Conservation (phyloP, 768 basidiomycete genomes). For the Suillus hirtellus region DNA sequence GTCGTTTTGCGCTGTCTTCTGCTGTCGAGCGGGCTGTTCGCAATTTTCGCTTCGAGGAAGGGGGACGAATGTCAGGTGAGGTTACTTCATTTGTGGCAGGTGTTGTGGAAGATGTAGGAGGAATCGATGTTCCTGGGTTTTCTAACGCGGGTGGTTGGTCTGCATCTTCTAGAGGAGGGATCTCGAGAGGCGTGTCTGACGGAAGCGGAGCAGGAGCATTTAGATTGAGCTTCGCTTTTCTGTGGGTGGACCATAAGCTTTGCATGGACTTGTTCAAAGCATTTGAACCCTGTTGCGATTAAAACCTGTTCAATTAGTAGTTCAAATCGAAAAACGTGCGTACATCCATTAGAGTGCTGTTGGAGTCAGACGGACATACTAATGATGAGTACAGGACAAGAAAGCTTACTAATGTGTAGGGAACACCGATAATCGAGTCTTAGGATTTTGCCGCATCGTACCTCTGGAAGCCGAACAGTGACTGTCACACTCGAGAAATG, state of each 20-base stretch:
- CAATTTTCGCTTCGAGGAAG: conserved; percentile 60
- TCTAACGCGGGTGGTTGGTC: background rate
- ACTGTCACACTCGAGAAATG: too few species aligned
- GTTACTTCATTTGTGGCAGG: conserved; percentile 12
- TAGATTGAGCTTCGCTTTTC: conserved; percentile 66
- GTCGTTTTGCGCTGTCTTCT: conserved; percentile 60
- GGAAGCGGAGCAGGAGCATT: conserved; percentile 38
- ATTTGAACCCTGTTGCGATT: conserved; percentile 61
- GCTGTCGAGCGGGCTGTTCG: conserved; percentile 47
- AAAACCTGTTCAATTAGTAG: conserved; percentile 11
- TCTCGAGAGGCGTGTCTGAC: conserved; percentile 4
- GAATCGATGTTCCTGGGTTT: background rate
- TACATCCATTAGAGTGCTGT: conserved; percentile 8
- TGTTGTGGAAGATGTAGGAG: conserved; percentile 17
- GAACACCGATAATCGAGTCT: too few species aligned
- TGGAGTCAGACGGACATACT: too few species aligned
- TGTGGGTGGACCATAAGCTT: conserved; percentile 71
- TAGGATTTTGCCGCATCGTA: too few species aligned
- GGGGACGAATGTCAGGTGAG: conserved; percentile 16
- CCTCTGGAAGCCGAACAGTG: too few species aligned
- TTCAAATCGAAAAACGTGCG: background rate
- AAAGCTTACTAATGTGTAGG: too few species aligned
- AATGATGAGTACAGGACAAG: too few species aligned
- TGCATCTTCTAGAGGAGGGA: background rate
- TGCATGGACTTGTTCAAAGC: conserved; percentile 78